phyloP scores from a whole-genome alignment of 1,284 basidiomycete genomes.

The Xerocomus minutiporus region DNA sequence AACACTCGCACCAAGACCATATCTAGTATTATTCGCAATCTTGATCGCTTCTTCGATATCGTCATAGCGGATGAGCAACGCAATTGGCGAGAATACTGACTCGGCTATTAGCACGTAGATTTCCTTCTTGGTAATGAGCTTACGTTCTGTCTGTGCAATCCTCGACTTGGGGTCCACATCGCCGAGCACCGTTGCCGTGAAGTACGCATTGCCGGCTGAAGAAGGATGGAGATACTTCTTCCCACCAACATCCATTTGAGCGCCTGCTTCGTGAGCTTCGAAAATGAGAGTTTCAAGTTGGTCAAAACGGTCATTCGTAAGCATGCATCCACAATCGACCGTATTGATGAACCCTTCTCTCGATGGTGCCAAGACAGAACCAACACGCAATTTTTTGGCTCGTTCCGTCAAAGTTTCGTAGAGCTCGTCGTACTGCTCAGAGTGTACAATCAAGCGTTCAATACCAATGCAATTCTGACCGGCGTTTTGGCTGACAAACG shows the following conservation, averaged over 20 bases:
- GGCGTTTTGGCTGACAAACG: conserved; percentile 66
- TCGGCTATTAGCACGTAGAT: conserved; percentile 11
- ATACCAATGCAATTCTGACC: conserved; percentile 98
- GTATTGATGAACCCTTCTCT: conserved; percentile 64
- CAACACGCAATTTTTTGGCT: conserved; percentile 63
- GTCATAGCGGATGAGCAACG: conserved; percentile 78
- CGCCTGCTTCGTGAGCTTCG: conserved; percentile 71
- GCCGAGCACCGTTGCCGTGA: conserved; percentile 82
- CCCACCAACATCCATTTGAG: conserved; percentile 66
- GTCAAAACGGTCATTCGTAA: conserved; percentile 64
- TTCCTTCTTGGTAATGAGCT: conserved; percentile 24
- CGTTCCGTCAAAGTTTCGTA: conserved; percentile 61
- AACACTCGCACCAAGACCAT: conserved; percentile 94
- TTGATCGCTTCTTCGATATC: conserved; percentile 77
- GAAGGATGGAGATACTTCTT: conserved; percentile 61
- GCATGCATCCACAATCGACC: conserved; percentile 82
- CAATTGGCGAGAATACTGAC: conserved; percentile 87
- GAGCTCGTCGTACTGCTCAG: conserved; percentile 69
- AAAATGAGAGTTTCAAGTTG: conserved; percentile 68
- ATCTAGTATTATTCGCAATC: conserved; percentile 83
- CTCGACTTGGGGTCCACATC: conserved; percentile 73
- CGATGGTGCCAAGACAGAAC: conserved; percentile 59
- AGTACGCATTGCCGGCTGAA: conserved; percentile 72
- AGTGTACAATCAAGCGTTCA: conserved; percentile 86
- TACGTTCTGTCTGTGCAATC: conserved; percentile 78